Conservation (phyloP, 75 land plant species). For the Azolla pinnata region DNA sequence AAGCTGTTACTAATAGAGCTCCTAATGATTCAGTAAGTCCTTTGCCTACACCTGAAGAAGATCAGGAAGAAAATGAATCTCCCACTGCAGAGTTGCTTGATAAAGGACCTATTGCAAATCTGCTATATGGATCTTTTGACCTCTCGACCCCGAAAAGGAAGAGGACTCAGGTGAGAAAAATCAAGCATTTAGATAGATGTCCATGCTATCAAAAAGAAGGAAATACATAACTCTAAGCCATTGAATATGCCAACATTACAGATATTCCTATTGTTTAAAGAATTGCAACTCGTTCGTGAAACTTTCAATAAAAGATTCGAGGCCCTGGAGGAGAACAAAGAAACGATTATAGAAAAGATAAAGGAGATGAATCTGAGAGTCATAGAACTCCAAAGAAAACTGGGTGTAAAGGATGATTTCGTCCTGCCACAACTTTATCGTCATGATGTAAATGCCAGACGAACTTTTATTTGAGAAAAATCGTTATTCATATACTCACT, state of each 20-base stretch:
- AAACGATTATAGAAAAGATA: conserved; percentile 14
- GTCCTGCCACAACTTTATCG: conserved; percentile 12
- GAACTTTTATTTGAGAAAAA: background rate
- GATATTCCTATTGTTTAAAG: conserved; percentile 11
- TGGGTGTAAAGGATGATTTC: conserved; percentile 19
- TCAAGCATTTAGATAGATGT: background rate
- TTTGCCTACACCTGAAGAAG: conserved; percentile 12
- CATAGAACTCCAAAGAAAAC: conserved; percentile 20
- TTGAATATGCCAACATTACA: conserved; percentile 3
- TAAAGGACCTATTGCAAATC: conserved; percentile 5
- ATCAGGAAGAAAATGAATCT: conserved; percentile 14
- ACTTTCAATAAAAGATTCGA: conserved; percentile 16
- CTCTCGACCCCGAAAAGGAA: conserved; percentile 22
- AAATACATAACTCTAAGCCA: background rate
- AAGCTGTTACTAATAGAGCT: background rate
- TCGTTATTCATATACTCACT: background rate
- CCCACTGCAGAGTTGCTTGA: conserved; percentile 16
- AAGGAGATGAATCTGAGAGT: conserved; percentile 18
- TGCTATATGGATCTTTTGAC: conserved; percentile 14
- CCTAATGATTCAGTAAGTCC: conserved; percentile 2
- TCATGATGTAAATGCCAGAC: conserved; percentile 10
- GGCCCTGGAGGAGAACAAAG: conserved; percentile 6
- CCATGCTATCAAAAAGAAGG: background rate
- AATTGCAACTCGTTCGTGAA: conserved; percentile 10
- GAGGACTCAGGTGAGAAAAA: conserved; percentile 19